A percentile compares a stretch with the other conserved stretches of the same genome.
Conservation (phyloP, 495 filamentous ascomycete species). For the Cercophora scortea region DNA sequence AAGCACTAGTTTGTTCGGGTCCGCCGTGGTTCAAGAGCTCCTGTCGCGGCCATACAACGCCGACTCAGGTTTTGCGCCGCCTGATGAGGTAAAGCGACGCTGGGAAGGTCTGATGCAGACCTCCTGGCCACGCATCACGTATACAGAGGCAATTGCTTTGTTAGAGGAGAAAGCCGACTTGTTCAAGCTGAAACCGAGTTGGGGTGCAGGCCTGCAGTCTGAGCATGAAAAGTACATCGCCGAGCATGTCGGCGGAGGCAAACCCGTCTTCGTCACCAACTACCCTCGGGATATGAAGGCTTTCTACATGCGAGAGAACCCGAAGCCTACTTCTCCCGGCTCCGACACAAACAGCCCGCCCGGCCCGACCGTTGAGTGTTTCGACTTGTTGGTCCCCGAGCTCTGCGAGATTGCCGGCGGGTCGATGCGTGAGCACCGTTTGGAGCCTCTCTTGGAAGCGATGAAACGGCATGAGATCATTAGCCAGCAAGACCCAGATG, state of each 20-base stretch:
- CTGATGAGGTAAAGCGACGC: slow-evolving; percentile 50
- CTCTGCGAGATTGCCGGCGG: slow-evolving; percentile 86
- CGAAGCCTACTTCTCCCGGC: slow-evolving; percentile 5
- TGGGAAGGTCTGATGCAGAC: slow-evolving; percentile 58
- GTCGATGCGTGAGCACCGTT: slow-evolving; percentile 85
- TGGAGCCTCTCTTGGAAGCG: slow-evolving; percentile 57
- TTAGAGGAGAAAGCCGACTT: slow-evolving; percentile 54
- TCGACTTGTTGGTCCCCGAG: slow-evolving; percentile 88
- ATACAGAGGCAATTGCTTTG: slow-evolving; percentile 63
- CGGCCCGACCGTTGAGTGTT: slow-evolving; percentile 76
- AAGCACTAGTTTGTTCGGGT: slow-evolving; percentile 43
- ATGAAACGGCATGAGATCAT: slow-evolving; percentile 48
- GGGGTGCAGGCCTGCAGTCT: slow-evolving; percentile 71
- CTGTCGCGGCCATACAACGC: slow-evolving; percentile 19
- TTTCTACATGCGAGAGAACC: slow-evolving; percentile 85
- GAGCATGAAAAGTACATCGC: slow-evolving; percentile 94
- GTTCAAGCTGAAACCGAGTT: slow-evolving; percentile 61
- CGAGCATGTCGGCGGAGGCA: slow-evolving; percentile 53
- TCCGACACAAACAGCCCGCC: slow-evolving; percentile 9
- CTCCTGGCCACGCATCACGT: slow-evolving; percentile 79
- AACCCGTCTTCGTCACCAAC: slow-evolving; percentile 85
- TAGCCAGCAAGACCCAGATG: background rate
- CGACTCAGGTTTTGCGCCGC: slow-evolving; percentile 24
- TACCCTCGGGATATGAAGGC: slow-evolving; percentile 83
- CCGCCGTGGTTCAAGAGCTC: slow-evolving; percentile 54